Conservation (phyloP, 2,329 filamentous ascomycete genomes). For the Fusarium decemcellulare region DNA sequence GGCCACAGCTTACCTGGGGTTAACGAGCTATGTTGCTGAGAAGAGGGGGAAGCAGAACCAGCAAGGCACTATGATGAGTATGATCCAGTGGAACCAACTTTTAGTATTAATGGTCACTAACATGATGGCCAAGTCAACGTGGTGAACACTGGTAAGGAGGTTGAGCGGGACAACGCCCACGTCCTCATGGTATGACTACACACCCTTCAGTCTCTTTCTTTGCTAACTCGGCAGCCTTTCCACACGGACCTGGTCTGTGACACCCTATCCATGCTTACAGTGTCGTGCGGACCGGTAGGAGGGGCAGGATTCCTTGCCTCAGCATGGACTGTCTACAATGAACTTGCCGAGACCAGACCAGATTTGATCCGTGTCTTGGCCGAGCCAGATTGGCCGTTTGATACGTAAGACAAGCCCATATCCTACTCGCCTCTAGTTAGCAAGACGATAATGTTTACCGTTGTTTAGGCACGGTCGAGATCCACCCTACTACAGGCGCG, state of each 20-base stretch:
- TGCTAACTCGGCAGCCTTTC: background rate
- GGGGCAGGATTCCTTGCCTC: slow-evolving; percentile 69
- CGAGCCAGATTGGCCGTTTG: slow-evolving; percentile 44
- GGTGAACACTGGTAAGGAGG: background rate
- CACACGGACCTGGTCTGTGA: background rate
- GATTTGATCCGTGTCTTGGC: slow-evolving; percentile 69
- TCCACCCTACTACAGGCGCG: slow-evolving; percentile 6
- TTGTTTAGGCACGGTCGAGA: slow-evolving; percentile 6
- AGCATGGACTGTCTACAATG: slow-evolving; percentile 71
- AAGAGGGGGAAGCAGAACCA: slow-evolving; percentile 64
- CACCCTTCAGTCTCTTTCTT: background rate
- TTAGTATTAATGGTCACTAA: slow-evolving; percentile 42
- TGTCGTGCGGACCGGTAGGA: slow-evolving; percentile 50
- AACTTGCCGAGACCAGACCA: slow-evolving; percentile 68
- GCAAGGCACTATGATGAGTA: slow-evolving; percentile 25
- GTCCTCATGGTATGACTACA: background rate
- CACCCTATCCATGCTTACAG: slow-evolving; percentile 66
- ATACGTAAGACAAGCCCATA: slow-evolving; percentile 7
- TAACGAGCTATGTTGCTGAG: slow-evolving; percentile 68
- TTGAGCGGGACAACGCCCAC: background rate
- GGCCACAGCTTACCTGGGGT: slow-evolving; percentile 68
- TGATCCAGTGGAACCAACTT: slow-evolving; percentile 32
- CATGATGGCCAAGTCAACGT: background rate
- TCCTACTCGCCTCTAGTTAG: background rate
- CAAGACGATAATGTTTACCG: background rate